Conservation (phyloP, 2,329 filamentous ascomycete species). For the Whalleya microplaca region DNA sequence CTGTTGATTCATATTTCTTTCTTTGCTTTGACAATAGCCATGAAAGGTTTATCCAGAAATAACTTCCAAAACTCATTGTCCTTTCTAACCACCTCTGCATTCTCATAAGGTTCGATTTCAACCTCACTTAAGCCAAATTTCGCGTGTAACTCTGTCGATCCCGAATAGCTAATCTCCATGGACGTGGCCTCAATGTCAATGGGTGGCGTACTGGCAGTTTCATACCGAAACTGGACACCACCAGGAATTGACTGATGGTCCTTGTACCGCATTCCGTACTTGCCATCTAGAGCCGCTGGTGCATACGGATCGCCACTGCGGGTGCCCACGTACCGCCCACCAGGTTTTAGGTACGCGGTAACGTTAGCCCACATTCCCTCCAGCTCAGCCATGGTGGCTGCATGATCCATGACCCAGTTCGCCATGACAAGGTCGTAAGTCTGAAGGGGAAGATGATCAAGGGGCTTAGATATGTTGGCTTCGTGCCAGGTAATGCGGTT, state of each 20-base stretch:
- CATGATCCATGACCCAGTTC: conserved; percentile 40
- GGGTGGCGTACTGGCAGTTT: conserved; percentile 4
- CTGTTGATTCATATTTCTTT: no score
- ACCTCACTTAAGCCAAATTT: conserved; percentile 29
- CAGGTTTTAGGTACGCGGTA: conserved; percentile 29
- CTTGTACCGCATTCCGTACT: conserved; percentile 19
- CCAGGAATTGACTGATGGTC: conserved; percentile 20
- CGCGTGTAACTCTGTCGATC: conserved; percentile 29
- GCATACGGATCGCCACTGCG: conserved; percentile 21
- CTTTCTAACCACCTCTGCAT: conserved; percentile 22
- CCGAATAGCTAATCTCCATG: conserved; percentile 26
- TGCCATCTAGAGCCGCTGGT: conserved; percentile 15
- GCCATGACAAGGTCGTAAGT: conserved; percentile 40
- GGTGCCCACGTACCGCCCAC: conserved; percentile 34
- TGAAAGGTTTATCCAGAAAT: conserved; percentile 26
- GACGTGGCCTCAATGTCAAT: conserved; percentile 25
- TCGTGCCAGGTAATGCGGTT: not conserved
- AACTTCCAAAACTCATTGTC: conserved; percentile 30
- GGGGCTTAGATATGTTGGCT: conserved; percentile 18
- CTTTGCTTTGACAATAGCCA: no score
- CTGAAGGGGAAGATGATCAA: conserved; percentile 23
- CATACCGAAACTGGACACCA: conserved; percentile 25
- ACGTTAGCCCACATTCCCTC: conserved; percentile 38
- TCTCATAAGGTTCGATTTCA: conserved; percentile 25
- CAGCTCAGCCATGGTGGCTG: conserved; percentile 26